Percentiles rank a stretch among this genome's conserved stretches.
These are phyloP conservation scores for Exserohilum turcica DNA, from an alignment of 2,329 filamentous ascomycete genomes.

Conservation along the genomic window DNA sequence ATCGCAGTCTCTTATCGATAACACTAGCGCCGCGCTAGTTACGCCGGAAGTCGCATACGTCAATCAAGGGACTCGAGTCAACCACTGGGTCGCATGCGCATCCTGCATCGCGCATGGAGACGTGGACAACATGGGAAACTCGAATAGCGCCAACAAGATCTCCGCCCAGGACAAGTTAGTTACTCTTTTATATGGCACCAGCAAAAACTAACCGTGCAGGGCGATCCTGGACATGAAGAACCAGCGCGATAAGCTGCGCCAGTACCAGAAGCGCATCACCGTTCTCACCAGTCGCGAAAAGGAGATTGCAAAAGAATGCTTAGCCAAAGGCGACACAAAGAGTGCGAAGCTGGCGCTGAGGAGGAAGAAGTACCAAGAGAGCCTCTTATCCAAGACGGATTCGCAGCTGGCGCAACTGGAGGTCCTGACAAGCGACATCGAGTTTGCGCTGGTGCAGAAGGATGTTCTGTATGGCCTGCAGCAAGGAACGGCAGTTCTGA, in stretches of 20 bases:
- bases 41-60: slow-evolving; percentile 21
- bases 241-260: slow-evolving; percentile 95
- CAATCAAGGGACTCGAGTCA: slow-evolving; percentile 26
- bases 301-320: slow-evolving; percentile 80
- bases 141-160: slow-evolving; percentile 67
- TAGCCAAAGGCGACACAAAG: slow-evolving; percentile 77
- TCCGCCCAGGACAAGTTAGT: slow-evolving; percentile 84
- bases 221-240: slow-evolving; percentile 97
- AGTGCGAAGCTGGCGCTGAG: slow-evolving; percentile 86
- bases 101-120: slow-evolving; percentile 28
- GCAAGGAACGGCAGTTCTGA: slow-evolving; percentile 86
- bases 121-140: slow-evolving; percentile 64
- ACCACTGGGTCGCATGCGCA: slow-evolving; percentile 21
- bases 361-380: slow-evolving; percentile 96
- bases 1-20: slow-evolving; percentile 41
- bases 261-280: slow-evolving; percentile 90
- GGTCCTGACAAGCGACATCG: slow-evolving; percentile 83
- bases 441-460: slow-evolving; percentile 96
- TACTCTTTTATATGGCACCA: background rate
- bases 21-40: slow-evolving; percentile 19
- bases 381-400: slow-evolving; percentile 85
- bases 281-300: slow-evolving; percentile 87
- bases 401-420: slow-evolving; percentile 92
- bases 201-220: slow-evolving; percentile 55
- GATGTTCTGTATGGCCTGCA: slow-evolving; percentile 91